Evolutionary conservation across 2,329 filamentous ascomycete species (phyloP).

Genomic region (Epicoccum sorghinum): DNA sequence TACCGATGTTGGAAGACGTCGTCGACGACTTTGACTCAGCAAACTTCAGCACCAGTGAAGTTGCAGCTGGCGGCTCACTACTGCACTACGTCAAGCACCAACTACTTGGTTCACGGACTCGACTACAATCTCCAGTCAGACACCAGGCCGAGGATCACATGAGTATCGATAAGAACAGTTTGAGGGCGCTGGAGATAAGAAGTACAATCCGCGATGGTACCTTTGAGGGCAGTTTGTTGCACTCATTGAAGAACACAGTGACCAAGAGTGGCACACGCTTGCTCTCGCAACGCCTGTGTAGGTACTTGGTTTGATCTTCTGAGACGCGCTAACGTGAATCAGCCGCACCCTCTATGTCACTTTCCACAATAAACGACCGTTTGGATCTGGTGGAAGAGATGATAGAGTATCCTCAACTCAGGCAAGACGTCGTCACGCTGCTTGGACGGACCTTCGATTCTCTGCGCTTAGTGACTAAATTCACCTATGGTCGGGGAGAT

Average conservation of each 20-base stretch:
- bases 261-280: conserved; percentile 90
- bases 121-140: conserved; percentile 80
- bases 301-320: conserved; percentile 20
- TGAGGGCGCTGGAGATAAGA: conserved; percentile 87
- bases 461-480: conserved; percentile 89
- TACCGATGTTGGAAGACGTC: conserved; percentile 75
- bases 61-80: conserved; percentile 78
- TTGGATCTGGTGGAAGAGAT: conserved; percentile 83
- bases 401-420: conserved; percentile 68
- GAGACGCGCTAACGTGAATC: not conserved
- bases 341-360: conserved; percentile 85
- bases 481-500: conserved; percentile 89
- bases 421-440: conserved; percentile 71
- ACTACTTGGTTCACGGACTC: conserved; percentile 77
- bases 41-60: conserved; percentile 71
- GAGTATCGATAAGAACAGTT: conserved; percentile 88
- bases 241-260: conserved; percentile 86
- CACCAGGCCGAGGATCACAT: conserved; percentile 78
- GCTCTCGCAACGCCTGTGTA: conserved; percentile 81
- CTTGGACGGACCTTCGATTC: conserved; percentile 82
- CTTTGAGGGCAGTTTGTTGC: conserved; percentile 82
- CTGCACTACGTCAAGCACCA: conserved; percentile 83
- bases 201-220: conserved; percentile 81
- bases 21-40: conserved; percentile 60
- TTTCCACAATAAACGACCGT: conserved; percentile 76